phyloP scores from a whole-genome alignment of 495 filamentous ascomycete species.

The Penicillium herquei region DNA sequence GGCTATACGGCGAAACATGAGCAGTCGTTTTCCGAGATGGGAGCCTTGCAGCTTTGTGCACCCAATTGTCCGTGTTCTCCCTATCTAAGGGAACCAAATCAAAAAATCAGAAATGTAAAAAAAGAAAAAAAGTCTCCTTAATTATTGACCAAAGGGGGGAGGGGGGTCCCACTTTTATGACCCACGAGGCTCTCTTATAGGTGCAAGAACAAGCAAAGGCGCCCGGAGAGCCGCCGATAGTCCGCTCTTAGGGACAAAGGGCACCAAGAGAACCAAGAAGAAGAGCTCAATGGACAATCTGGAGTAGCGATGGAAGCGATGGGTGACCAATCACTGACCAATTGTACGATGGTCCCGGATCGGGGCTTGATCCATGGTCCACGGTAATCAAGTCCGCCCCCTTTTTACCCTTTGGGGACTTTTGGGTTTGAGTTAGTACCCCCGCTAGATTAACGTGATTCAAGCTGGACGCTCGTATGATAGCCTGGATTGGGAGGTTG shows the following conservation, averaged over 20 bases:
- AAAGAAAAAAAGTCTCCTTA: neutral
- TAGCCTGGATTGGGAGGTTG: neutral
- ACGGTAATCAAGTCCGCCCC: constrained; percentile 1
- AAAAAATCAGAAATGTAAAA: neutral
- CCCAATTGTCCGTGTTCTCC: constrained; percentile 12
- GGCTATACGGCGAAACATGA: constrained; percentile 15
- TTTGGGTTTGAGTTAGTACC: constrained; percentile 2
- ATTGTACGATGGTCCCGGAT: neutral
- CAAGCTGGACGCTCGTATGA: neutral
- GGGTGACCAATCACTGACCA: constrained; percentile 6
- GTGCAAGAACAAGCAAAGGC: neutral
- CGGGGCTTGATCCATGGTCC: neutral
- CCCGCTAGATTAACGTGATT: constrained; percentile 2
- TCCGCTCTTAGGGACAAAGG: constrained; percentile 11
- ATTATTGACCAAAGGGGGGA: neutral
- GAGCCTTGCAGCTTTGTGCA: constrained; percentile 32
- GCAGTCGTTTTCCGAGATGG: constrained; percentile 29
- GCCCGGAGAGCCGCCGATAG: constrained; percentile 30
- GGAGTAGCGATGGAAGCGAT: neutral
- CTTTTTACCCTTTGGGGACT: constrained; percentile 12
- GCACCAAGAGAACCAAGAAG: neutral
- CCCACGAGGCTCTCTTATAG: constrained; percentile 7
- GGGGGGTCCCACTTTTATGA: neutral
- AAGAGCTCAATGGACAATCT: neutral
- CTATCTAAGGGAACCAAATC: constrained; percentile 12